Evolutionary conservation across 2,329 filamentous ascomycete species (phyloP).

Genomic region (Volutella citrinella): DNA sequence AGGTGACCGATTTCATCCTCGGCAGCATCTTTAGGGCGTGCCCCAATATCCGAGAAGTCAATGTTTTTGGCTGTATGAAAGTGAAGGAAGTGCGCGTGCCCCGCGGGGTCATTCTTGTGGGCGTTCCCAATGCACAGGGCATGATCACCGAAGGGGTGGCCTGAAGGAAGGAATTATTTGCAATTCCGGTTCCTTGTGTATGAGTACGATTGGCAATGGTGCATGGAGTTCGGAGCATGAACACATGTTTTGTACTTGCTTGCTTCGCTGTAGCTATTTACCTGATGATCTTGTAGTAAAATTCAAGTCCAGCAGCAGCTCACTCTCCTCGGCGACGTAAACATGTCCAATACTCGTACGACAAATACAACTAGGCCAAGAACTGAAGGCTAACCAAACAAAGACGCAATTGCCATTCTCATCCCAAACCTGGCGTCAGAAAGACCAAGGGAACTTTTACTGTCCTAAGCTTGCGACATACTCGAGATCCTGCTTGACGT

Average conservation of each 20-base stretch:
- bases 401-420: no score
- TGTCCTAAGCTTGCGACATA: constrained; percentile 23
- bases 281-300: no score
- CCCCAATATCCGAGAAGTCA: constrained; percentile 56
- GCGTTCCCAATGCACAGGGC: constrained; percentile 56
- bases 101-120: constrained; percentile 53
- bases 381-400: no score
- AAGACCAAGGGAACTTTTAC: no score
- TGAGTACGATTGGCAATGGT: not conserved
- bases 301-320: no score
- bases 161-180: constrained; percentile 8
- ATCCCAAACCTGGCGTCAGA: no score
- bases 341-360: no score
- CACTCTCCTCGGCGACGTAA: no score
- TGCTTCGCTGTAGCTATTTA: not conserved
- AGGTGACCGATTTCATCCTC: constrained; percentile 63
- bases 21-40: constrained; percentile 63
- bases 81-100: constrained; percentile 53
- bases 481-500: constrained; percentile 33
- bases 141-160: constrained; percentile 54
- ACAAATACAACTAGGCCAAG: no score
- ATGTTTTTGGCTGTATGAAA: constrained; percentile 65
- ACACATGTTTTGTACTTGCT: not conserved
- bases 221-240: not conserved
- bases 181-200: not conserved